phyloP scores from a whole-genome alignment of 352 stramenopile genomes.

The Globisporangium ultimum region DNA sequence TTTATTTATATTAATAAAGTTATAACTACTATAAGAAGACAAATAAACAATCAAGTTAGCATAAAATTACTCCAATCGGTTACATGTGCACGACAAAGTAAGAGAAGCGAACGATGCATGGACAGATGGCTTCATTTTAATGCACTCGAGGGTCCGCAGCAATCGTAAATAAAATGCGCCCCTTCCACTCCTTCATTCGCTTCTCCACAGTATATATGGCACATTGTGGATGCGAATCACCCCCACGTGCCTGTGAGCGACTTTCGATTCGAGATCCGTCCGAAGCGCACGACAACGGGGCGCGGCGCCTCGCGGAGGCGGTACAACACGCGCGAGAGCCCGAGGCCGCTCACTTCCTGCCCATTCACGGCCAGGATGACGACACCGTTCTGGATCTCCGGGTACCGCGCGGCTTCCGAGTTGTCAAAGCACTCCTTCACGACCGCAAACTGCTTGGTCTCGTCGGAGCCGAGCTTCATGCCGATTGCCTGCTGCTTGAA shows the following conservation, averaged over 20 bases:
- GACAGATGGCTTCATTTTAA: constrained; percentile 1
- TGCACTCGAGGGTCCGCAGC: constrained; percentile 2
- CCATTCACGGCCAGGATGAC: constrained; percentile 81
- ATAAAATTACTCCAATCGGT: too few species aligned
- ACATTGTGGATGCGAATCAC: constrained; percentile 4
- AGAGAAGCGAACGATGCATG: too few species aligned
- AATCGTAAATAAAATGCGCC: constrained; percentile 7
- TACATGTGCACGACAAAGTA: too few species aligned
- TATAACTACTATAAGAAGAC: too few species aligned
- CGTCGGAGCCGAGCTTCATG: constrained; percentile 76
- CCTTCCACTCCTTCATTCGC: not conserved
- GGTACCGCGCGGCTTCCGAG: constrained; percentile 66
- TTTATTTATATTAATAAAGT: too few species aligned
- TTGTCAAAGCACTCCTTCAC: constrained; percentile 83
- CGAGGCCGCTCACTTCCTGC: constrained; percentile 66
- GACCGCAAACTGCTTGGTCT: constrained; percentile 67
- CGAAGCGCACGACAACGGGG: constrained; percentile 80
- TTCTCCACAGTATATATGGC: not conserved
- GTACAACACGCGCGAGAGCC: constrained; percentile 72
- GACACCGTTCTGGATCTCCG: constrained; percentile 79
- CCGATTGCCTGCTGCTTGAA: constrained; percentile 85
- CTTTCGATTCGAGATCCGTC: constrained; percentile 40
- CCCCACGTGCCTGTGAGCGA: constrained; percentile 41
- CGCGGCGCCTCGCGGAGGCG: constrained; percentile 72
- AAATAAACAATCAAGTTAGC: too few species aligned